Conservation (phyloP, 495 filamentous ascomycete genomes). For the Podospora pseudocomata region DNA sequence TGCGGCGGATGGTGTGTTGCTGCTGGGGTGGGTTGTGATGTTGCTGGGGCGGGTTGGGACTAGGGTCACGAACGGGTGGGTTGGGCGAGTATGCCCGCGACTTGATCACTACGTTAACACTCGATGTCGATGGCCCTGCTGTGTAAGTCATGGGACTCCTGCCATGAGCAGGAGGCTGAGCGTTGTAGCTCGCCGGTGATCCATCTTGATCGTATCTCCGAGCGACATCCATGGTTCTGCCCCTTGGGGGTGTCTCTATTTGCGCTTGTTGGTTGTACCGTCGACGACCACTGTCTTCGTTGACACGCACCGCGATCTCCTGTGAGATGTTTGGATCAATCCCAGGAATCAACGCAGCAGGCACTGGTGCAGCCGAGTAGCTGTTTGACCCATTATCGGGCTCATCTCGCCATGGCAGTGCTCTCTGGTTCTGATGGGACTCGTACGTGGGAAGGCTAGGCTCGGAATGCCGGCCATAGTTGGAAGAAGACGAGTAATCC, state of each 20-base stretch:
- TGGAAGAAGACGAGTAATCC: slow-evolving; percentile 15
- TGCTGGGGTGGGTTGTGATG: slow-evolving; percentile 32
- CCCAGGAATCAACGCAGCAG: slow-evolving; percentile 66
- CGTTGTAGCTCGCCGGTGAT: slow-evolving; percentile 25
- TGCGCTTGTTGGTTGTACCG: slow-evolving; percentile 40
- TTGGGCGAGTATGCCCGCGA: slow-evolving; percentile 59
- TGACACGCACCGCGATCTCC: slow-evolving; percentile 52
- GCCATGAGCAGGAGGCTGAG: slow-evolving; percentile 19
- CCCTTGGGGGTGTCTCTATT: slow-evolving; percentile 36
- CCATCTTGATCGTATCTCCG: slow-evolving; percentile 28
- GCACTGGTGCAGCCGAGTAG: slow-evolving; percentile 47
- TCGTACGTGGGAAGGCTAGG: slow-evolving; percentile 22
- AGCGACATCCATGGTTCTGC: slow-evolving; percentile 40
- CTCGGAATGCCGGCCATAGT: slow-evolving; percentile 28
- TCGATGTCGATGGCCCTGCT: slow-evolving; percentile 37
- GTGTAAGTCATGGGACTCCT: slow-evolving; percentile 38
- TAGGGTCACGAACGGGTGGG: slow-evolving; percentile 37
- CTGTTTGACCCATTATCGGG: slow-evolving; percentile 33
- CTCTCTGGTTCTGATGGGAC: slow-evolving; percentile 20
- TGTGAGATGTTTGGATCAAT: slow-evolving; percentile 58
- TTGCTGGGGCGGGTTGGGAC: slow-evolving; percentile 30
- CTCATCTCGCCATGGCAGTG: slow-evolving; percentile 31
- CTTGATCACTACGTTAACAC: slow-evolving; percentile 32
- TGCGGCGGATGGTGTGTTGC: slow-evolving; percentile 58
- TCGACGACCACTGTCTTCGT: slow-evolving; percentile 45